Evolutionary conservation across 2,329 filamentous ascomycete genomes (phyloP).

Genomic region (Albophoma yamanashiensis): DNA sequence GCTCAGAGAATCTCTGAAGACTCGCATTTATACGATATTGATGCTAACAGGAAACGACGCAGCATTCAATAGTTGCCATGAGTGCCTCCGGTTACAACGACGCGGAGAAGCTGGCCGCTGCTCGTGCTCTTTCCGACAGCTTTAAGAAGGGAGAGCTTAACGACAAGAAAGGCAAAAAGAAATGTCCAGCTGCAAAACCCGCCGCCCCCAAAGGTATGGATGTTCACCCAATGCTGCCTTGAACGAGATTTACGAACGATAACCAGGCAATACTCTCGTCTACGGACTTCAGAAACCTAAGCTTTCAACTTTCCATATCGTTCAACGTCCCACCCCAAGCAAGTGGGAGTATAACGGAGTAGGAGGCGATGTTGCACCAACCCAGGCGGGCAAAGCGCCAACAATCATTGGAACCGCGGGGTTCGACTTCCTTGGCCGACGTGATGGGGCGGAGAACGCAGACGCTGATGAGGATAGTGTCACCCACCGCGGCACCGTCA

Average conservation of each 20-base stretch:
- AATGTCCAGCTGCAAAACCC: not conserved
- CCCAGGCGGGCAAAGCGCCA: not conserved
- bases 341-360: conserved; percentile 7
- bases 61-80: conserved; percentile 4
- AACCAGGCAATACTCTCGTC: not conserved
- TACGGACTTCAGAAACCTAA: too few species aligned
- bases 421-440: conserved; percentile 12
- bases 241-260: not conserved
- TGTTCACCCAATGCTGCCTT: not conserved
- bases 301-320: not conserved
- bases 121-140: conserved; percentile 12
- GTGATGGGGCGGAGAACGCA: not conserved
- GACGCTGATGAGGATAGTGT: not conserved
- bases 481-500: not conserved
- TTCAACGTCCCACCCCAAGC: conserved; percentile 6
- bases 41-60: not conserved
- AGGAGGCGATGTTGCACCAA: not conserved
- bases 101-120: conserved; percentile 13
- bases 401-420: conserved; percentile 10
- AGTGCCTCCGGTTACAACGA: conserved; percentile 11
- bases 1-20: not conserved
- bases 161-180: not conserved
- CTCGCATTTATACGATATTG: not conserved
- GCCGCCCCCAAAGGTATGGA: not conserved
- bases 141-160: conserved; percentile 12